A percentile compares a stretch with the other conserved stretches of the same genome.
phyloP scores from a whole-genome alignment of 2,329 filamentous ascomycete species.

The Epichloe hybrida region DNA sequence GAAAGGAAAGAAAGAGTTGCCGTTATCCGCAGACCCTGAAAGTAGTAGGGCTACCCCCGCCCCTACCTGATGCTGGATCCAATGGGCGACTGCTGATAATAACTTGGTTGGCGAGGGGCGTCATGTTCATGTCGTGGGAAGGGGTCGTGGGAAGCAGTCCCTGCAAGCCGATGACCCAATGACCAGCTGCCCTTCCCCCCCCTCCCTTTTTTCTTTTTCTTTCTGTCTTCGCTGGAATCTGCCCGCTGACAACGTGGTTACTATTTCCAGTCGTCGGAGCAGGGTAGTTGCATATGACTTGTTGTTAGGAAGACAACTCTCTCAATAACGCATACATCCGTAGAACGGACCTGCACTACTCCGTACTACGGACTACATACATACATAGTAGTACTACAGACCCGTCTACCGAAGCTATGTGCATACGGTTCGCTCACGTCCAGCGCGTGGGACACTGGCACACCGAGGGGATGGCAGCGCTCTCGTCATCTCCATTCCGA shows the following conservation, averaged over 20 bases:
- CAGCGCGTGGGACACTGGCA: no score
- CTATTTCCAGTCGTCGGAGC: neutral
- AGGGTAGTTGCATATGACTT: neutral
- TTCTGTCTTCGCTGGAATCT: no score
- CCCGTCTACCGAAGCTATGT: neutral
- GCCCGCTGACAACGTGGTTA: neutral
- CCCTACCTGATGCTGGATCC: neutral
- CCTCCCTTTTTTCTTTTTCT: no score
- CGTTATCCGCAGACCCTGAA: neutral
- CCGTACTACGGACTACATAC: neutral
- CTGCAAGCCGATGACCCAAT: neutral
- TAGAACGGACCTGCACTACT: neutral
- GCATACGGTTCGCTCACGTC: no score
- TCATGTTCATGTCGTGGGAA: neutral
- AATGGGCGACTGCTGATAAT: no score
- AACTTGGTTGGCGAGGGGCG: no score
- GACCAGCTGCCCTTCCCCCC: neutral
- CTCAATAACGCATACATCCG: no score
- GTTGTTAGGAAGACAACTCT: neutral
- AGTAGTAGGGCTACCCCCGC: neutral
- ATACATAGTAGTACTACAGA: neutral
- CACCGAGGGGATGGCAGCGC: no score
- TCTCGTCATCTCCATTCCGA: no score
- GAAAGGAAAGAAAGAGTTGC: neutral
- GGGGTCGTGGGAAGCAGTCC: neutral